These are phyloP conservation scores for Starmerella geochares DNA, from an alignment of 805 yeast genomes.

Conservation along the genomic window DNA sequence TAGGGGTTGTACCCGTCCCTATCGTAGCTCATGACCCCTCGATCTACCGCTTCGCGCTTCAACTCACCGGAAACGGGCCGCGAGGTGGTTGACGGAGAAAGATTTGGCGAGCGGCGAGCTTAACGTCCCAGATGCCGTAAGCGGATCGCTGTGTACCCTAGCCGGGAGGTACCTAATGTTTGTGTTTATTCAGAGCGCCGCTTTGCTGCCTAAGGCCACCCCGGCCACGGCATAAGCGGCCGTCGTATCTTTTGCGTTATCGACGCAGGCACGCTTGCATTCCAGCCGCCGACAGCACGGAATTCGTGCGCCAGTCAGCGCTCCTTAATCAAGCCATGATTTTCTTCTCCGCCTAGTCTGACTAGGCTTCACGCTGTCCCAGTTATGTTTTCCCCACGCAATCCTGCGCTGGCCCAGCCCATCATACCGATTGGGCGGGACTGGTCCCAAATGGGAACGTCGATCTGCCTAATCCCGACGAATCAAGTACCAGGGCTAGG, in stretches of 20 bases:
- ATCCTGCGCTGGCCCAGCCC: background rate
- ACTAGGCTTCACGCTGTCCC: too few species aligned
- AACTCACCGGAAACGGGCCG: background rate
- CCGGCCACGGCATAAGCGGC: background rate
- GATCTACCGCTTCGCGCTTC: background rate
- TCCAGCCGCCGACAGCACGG: background rate
- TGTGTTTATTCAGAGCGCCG: conserved; percentile 4
- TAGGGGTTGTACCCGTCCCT: conserved; percentile 22
- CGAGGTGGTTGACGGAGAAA: conserved; percentile 3
- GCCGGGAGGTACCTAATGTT: background rate
- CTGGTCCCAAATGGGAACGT: background rate
- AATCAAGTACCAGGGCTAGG: background rate
- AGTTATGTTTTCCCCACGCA: background rate
- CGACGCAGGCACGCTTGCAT: conserved; percentile 1
- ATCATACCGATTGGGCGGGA: background rate
- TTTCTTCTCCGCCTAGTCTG: too few species aligned
- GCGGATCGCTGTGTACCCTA: background rate
- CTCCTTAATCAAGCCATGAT: too few species aligned
- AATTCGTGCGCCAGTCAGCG: too few species aligned
- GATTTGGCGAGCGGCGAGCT: conserved; percentile 5
- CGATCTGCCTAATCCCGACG: background rate
- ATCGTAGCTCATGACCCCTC: conserved; percentile 7
- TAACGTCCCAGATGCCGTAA: conserved; percentile 4
- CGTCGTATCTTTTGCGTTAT: background rate
- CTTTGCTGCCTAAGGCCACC: conserved; percentile 2